Conservation (phyloP, 306 rosid species). For the Lablab purpureus region DNA sequence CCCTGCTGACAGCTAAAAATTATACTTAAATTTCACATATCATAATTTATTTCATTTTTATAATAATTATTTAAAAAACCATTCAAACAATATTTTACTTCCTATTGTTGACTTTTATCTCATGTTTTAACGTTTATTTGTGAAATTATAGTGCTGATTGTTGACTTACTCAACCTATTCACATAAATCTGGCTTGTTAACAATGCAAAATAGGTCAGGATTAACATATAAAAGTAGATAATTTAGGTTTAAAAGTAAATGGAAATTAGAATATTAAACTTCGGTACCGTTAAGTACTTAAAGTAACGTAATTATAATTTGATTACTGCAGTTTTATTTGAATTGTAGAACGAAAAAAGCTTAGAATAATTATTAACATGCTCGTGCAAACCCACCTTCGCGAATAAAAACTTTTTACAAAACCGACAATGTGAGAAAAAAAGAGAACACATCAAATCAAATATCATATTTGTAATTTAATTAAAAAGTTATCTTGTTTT, state of each 20-base stretch:
- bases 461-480: constrained; percentile 44
- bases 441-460: constrained; percentile 20
- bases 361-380: background rate
- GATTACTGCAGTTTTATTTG: constrained; percentile 5
- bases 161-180: background rate
- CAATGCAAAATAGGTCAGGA: background rate
- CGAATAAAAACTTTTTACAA: background rate
- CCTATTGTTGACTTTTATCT: too few relatives aligned
- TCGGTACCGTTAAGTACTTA: background rate
- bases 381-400: background rate
- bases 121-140: too few relatives aligned
- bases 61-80: too few relatives aligned
- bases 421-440: constrained; percentile 16
- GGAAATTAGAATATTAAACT: background rate
- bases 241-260: constrained; percentile 1
- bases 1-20: too few relatives aligned
- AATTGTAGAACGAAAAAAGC: background rate
- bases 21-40: too few relatives aligned
- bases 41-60: too few relatives aligned
- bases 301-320: background rate
- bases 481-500: constrained; percentile 41
- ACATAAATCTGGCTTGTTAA: background rate
- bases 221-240: too few relatives aligned
- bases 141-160: background rate
- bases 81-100: too few relatives aligned